Evolutionary conservation across 768 basidiomycete genomes (phyloP), one percentile per base, ranked within the genome.

Genomic region (Rhodotorula taiwanensis): DNA sequence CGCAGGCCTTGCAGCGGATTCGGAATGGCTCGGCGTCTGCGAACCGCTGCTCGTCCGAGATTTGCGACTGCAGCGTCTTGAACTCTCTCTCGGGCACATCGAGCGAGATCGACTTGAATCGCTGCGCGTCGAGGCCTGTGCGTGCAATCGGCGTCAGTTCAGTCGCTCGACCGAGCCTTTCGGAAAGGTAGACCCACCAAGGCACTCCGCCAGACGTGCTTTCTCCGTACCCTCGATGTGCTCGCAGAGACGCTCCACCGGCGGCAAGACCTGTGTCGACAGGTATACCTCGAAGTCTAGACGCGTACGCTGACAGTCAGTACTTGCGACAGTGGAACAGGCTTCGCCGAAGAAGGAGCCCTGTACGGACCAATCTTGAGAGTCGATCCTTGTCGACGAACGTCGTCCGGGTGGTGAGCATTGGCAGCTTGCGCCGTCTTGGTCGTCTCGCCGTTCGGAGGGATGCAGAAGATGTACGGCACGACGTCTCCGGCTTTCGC

Each of bases 151-250:
- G 56, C 27, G 9, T 28, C 33, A 14, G 16, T 11, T 8, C 5
- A 0, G 1, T 1, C 20, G n/a, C 8, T 21, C 41, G 2, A 7
- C 0, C 13, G 25, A 20, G 33, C 7, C 6, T 4, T 5, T 1
- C 8, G 28, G 3, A n/a, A n/a, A 8, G 0, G 76, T 16, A 62
- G 79, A 15, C 76, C 77, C 1, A 90, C 92, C 94, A 10, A 99
- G 83, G 74, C 91, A 97, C 78, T 98, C 94, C 0, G 95, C 95
- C 27, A 99, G 78, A 41, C 93, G 82, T 11, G 92, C 79, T 31
- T 89, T 83, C 71, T 98, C 94, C 0, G 93, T 97, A 11, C 93
- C 94, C 70, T 95, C 90, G 49, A 99, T 98, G 3, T 89, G 86
- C 47, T 95, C 95, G 74, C 95, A 99, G 52, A 99, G 77, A 69